Percentiles rank a stretch among this genome's conserved stretches.
phyloP scores from a whole-genome alignment of 352 stramenopile species.

The Phytophthora quininea region DNA sequence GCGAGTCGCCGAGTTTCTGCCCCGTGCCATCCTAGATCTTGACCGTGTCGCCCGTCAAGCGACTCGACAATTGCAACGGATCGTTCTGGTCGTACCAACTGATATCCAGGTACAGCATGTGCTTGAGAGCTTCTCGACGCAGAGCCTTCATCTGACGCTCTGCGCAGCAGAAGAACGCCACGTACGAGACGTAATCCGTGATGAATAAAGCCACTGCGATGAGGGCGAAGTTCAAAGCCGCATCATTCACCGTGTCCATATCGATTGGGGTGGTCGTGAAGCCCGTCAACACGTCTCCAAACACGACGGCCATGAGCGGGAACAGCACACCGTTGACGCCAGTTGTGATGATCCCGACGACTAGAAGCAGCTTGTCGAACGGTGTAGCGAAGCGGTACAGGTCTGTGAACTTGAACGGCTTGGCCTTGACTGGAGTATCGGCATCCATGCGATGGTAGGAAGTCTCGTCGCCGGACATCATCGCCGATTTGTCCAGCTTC shows the following conservation, averaged over 20 bases:
- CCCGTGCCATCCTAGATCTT: slow-evolving; percentile 69
- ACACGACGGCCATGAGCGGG: slow-evolving; percentile 48
- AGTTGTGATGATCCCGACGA: slow-evolving; percentile 22
- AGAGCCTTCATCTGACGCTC: slow-evolving; percentile 57
- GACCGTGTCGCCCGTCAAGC: slow-evolving; percentile 52
- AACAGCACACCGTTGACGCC: slow-evolving; percentile 36
- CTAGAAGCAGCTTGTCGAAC: slow-evolving; percentile 35
- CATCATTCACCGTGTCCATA: slow-evolving; percentile 30
- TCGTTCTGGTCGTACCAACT: slow-evolving; percentile 59
- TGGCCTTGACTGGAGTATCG: neutral
- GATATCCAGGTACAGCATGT: slow-evolving; percentile 63
- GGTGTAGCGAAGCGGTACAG: slow-evolving; percentile 42
- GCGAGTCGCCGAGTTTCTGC: slow-evolving; percentile 52
- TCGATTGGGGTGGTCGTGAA: slow-evolving; percentile 32
- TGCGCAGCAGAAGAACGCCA: slow-evolving; percentile 33
- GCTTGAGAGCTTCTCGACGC: slow-evolving; percentile 32
- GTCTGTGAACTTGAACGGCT: slow-evolving; percentile 9
- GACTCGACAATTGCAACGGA: slow-evolving; percentile 47
- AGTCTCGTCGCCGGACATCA: too few species aligned
- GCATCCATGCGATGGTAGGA: neutral
- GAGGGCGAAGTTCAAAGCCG: slow-evolving; percentile 38
- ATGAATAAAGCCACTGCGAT: slow-evolving; percentile 47
- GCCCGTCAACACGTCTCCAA: slow-evolving; percentile 37
- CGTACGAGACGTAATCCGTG: slow-evolving; percentile 40
- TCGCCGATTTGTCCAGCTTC: too few species aligned